Base-by-base conservation (phyloP, 805 yeast species). In the Komagataella mondaviorum region DNA sequence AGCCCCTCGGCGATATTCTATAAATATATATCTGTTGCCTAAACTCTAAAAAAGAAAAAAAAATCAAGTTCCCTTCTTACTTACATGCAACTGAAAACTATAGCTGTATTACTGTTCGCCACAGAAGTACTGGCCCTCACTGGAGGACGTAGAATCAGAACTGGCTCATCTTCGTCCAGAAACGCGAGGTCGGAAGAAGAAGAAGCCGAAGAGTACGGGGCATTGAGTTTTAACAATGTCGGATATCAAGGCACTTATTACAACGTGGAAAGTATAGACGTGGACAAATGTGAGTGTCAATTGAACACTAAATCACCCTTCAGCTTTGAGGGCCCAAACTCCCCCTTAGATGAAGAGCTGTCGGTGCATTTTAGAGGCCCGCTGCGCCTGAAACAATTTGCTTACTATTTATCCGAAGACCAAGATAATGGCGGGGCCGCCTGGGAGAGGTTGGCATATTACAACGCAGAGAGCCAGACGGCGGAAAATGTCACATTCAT, bases 331-430 rank as follows among this genome's bases (percentile, higher is more conserved):
- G 91, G 91, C 22, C 52, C 77, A 20, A 77, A 81, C 59, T 67
- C 88, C 23, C 93, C 93, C 6, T 61, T 84, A 45, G 69, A 83
- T 61, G 81, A 76, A 57, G 89, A 80, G 61, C 70, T 85, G 23
- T 80, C 88, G 3, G 88, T 85, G 14, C 93, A 85, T 62, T 78
- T 85, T 63, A 76, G 93, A 68, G 93, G 93, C 47, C 93, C 93
- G 7, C 62, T 85, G 54, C 67, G 73, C 14, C 69, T 85, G 59
- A 64, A 68, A 54, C 73, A 77, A 58, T 85, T 84, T 61, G 90
- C 80, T 4, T 80, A 69, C 57, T 85, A 81, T 60, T 71, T 71
- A n/a, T 57, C 81, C 14, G 69, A 69, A 3, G 60, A 66, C 24
- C 63, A 64, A 36, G 51, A 54, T 57, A 57, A 57, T 52, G 61